Percentiles rank a stretch among this genome's conserved stretches.
Conservation (phyloP, 768 basidiomycete species). For the Pleurotus salmoneostramineus region DNA sequence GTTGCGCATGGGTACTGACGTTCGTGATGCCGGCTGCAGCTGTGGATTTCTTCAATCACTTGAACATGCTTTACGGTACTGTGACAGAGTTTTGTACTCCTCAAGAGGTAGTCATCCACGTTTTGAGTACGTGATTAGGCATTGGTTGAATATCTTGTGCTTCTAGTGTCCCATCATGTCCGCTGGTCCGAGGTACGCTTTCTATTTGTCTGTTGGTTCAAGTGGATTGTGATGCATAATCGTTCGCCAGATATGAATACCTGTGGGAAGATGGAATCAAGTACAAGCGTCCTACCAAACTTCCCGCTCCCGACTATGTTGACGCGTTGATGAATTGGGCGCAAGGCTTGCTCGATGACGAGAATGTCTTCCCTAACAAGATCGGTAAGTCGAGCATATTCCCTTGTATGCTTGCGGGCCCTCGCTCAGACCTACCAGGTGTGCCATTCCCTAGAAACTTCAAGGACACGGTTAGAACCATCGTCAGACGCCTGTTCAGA, state of each 20-base stretch:
- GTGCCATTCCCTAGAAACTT: conserved; percentile 90
- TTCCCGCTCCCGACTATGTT: conserved; percentile 94
- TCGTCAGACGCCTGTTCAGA: conserved; percentile 89
- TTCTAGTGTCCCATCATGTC: conserved; percentile 92
- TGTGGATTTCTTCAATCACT: conserved; percentile 98
- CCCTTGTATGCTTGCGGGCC: background rate
- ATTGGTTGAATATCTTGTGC: no score
- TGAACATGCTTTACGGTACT: conserved; percentile 99
- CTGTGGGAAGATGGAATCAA: conserved; percentile 90
- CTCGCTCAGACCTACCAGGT: conserved; percentile 40
- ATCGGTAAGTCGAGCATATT: conserved; percentile 55
- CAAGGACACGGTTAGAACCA: conserved; percentile 85
- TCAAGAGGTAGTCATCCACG: conserved; percentile 59
- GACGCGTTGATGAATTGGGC: conserved; percentile 99
- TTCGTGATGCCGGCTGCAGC: conserved; percentile 41
- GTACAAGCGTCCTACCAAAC: conserved; percentile 88
- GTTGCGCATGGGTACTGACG: background rate
- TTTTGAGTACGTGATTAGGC: background rate
- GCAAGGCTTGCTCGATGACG: conserved; percentile 89
- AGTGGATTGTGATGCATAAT: background rate
- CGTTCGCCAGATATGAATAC: conserved; percentile 74
- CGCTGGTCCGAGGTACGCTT: conserved; percentile 76
- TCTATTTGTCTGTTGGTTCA: conserved; percentile 16
- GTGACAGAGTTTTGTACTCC: conserved; percentile 97
- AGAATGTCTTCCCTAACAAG: conserved; percentile 88